These are phyloP conservation scores for Telfairia occidentalis DNA, from an alignment of 331 rosid genomes.

Conservation along the genomic window DNA sequence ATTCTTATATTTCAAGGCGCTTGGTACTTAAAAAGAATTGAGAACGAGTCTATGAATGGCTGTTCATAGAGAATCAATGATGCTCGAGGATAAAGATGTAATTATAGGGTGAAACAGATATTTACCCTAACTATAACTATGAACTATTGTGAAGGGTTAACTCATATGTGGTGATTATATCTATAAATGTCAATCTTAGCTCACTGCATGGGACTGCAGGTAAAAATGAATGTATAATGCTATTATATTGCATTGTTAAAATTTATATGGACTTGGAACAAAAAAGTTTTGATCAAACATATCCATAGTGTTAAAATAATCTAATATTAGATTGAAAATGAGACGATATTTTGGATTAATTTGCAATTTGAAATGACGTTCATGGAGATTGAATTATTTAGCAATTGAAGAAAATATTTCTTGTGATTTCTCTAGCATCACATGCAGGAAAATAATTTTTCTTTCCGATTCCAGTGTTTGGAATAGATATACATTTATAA, in stretches of 20 bases:
- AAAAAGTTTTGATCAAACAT: neutral
- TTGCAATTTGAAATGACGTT: neutral
- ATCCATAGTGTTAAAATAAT: neutral
- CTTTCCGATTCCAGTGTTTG: neutral
- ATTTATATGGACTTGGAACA: neutral
- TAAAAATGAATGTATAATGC: neutral
- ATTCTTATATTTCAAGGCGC: no score
- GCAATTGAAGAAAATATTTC: neutral
- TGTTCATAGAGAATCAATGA: neutral
- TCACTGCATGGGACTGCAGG: neutral
- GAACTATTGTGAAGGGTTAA: neutral
- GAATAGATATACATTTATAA: neutral
- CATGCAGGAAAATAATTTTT: neutral
- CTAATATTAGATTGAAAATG: neutral
- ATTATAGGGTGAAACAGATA: neutral
- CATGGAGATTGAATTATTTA: neutral
- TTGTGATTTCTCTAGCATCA: neutral
- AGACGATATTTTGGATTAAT: neutral
- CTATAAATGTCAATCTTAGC: neutral
- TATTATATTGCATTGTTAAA: neutral
- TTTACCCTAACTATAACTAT: neutral
- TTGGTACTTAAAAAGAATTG: no score
- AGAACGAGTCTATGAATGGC: no score
- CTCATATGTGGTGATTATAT: neutral
- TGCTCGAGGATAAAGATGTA: neutral